Evolutionary conservation across 805 yeast genomes (phyloP), one percentile per base, ranked within the genome.

Genomic region (Wickerhamomyces bovis): DNA sequence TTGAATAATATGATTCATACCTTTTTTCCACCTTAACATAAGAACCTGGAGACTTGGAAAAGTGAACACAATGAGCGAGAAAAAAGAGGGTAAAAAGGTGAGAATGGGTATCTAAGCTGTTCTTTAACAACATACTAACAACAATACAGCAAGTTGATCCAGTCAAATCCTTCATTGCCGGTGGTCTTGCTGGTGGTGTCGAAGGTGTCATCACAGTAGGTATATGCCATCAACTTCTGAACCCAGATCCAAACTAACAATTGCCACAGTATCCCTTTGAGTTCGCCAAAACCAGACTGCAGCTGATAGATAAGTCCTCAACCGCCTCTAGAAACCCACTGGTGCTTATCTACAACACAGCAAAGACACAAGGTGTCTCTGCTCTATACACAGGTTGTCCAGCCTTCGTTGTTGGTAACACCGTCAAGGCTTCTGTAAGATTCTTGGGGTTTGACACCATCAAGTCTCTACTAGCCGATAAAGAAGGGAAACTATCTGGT

Each of bases 181-280:
- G 99, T 47, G 97, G 97, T 44, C 75, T 86, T 0, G 99, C 98
- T 0, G 99, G 98, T 48, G 98, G 96, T 22, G 81, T 90, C 28
- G 99, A 92, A 68, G 97, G 97, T 30, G 80, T 80, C 36, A 75
- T 87, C 41, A 92, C 98, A 0, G 65, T 55, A 49, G 16, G 63
- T 54, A 15, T n/a, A 10, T 3, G 18, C 35, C 19, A 10, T 19
- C 7, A 6, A 15, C 3, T n/a, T 7, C 28, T 12, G 13, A 3
- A 8, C 28, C 28, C 28, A 25, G 31, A 28, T 28, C n/a, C 31
- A 13, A 11, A 42, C 39, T 39, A 39, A 42, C 26, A n/a, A 43
- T 13, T 12, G 31, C 12, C 6, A 16, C 28, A 58, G 61, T 92
- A 89, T 64, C 99, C 99, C 3, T 94, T 94, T 66, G 99, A 92